A percentile compares a stretch with the other conserved stretches of the same genome.
Evolutionary conservation across 495 filamentous ascomycete genomes (phyloP).

Genomic region (Aspergillus kassunensis): DNA sequence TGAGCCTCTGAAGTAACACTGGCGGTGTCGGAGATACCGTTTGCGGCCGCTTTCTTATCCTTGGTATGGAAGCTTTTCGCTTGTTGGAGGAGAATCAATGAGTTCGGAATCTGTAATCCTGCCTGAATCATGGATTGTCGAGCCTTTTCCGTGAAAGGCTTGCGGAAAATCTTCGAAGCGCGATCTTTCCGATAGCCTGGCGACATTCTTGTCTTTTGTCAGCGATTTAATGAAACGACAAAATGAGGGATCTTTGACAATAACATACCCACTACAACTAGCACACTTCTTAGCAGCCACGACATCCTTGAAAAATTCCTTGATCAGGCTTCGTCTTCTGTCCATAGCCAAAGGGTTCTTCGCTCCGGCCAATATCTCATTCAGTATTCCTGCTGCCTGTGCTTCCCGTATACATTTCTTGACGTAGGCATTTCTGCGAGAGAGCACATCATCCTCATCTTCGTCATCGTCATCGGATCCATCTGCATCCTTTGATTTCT

Average conservation of each 20-base stretch:
- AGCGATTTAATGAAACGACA: slow-evolving; percentile 15
- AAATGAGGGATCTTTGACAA: not conserved
- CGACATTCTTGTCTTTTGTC: slow-evolving; percentile 52
- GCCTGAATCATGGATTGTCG: slow-evolving; percentile 66
- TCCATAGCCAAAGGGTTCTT: slow-evolving; percentile 82
- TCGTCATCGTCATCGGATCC: slow-evolving; percentile 48
- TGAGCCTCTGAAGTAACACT: slow-evolving; percentile 34
- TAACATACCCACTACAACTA: slow-evolving; percentile 64
- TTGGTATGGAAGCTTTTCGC: slow-evolving; percentile 33
- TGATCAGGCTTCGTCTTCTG: slow-evolving; percentile 67
- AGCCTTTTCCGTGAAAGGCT: slow-evolving; percentile 65
- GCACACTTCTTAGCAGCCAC: slow-evolving; percentile 60
- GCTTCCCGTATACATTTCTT: slow-evolving; percentile 56
- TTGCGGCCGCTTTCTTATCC: slow-evolving; percentile 26
- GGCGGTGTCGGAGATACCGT: slow-evolving; percentile 20
- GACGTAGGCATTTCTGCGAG: slow-evolving; percentile 66
- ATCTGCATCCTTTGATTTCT: slow-evolving; percentile 35
- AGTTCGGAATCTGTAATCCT: slow-evolving; percentile 64
- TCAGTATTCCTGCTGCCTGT: slow-evolving; percentile 41
- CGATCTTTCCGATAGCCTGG: slow-evolving; percentile 81
- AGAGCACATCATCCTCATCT: slow-evolving; percentile 60
- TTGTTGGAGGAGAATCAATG: slow-evolving; percentile 46
- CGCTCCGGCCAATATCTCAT: slow-evolving; percentile 51
- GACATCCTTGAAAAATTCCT: slow-evolving; percentile 73
- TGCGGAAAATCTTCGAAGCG: slow-evolving; percentile 89